Conservation (phyloP, 306 rosid genomes). For the Datisca glomerata region DNA sequence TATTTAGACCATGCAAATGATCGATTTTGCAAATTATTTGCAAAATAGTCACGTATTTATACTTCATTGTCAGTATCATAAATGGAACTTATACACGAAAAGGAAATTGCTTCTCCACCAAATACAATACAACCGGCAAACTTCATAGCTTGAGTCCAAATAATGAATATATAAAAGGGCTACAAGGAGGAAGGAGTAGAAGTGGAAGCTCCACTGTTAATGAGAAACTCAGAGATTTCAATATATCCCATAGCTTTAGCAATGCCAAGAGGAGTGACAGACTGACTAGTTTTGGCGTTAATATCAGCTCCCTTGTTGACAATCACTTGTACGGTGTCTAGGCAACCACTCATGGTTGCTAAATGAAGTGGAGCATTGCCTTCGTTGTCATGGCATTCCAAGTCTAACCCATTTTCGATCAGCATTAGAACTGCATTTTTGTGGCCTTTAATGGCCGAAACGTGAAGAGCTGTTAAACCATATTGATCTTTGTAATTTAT, state of each 20-base stretch:
- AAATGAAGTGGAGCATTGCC: slow-evolving; percentile 67
- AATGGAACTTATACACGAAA: too few species aligned
- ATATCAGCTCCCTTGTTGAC: slow-evolving; percentile 41
- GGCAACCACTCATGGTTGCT: slow-evolving; percentile 48
- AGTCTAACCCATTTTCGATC: slow-evolving; percentile 27
- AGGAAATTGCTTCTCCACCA: too few species aligned
- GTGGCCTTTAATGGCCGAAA: slow-evolving; percentile 66
- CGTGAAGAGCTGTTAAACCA: slow-evolving; percentile 69
- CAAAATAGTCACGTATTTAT: too few species aligned
- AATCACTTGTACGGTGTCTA: slow-evolving; percentile 33
- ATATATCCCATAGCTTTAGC: slow-evolving; percentile 47
- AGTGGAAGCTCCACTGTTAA: slow-evolving; percentile 29
- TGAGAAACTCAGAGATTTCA: slow-evolving; percentile 36
- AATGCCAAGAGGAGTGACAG: slow-evolving; percentile 53
- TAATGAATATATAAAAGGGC: too few species aligned
- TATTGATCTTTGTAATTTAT: slow-evolving; percentile 31
- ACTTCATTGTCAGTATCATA: too few species aligned
- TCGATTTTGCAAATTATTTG: too few species aligned
- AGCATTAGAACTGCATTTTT: slow-evolving; percentile 37
- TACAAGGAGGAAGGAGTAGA: neutral
- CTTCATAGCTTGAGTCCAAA: too few species aligned
- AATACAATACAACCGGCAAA: too few species aligned
- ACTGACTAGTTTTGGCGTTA: slow-evolving; percentile 27
- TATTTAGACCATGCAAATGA: too few species aligned
- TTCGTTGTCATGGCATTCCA: slow-evolving; percentile 50